Evolutionary conservation across 2,329 filamentous ascomycete genomes (phyloP), one percentile per base, ranked within the genome.

Genomic region (Alternaria arborescens): DNA sequence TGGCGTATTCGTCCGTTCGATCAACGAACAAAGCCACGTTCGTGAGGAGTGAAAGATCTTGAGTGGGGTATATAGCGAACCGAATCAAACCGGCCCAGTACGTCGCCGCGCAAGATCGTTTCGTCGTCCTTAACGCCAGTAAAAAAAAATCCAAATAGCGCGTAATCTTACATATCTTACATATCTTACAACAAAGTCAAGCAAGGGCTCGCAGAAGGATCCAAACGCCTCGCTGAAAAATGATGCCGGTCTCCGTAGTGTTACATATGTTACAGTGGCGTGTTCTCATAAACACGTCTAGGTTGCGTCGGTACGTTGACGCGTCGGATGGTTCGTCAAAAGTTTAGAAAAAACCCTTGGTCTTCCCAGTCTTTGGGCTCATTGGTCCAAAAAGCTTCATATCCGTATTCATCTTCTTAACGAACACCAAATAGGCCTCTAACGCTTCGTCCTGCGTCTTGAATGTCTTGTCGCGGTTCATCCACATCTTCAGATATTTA

Each of bases 401-500:
- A 7, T 61, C 65, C 6, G 55, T 58, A 28, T 67, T 68, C 70
- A 68, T 70, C 55, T 69, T 71, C 54, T 65, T 68, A 14, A 63
- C 64, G 52, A 72, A 74, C 12, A 66, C 65, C 24, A 73, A 18
- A 36, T 74, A 74, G 22, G 64, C 65, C 55, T 74, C 64, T 14
- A 74, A 58, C 14, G 71, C 71, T 36, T 72, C 68, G 14, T 65
- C 60, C 50, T 71, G 66, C 6, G 64, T 68, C 5, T 41, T 46
- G 40, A 58, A 71, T 14, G 69, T 72, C 59, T 70, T 71, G 32
- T 68, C 65, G 14, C 64, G 64, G 24, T 74, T 71, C 69, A 68
- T 74, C 71, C 71, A 74, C 70, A 72, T 71, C 55, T 72, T 72
- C 32, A 74, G 55, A 38, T 74, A 74, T 53, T 72, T 74, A 47